Evolutionary conservation across 2,329 filamentous ascomycete genomes (phyloP).

Genomic region (Neonectria faginata): DNA sequence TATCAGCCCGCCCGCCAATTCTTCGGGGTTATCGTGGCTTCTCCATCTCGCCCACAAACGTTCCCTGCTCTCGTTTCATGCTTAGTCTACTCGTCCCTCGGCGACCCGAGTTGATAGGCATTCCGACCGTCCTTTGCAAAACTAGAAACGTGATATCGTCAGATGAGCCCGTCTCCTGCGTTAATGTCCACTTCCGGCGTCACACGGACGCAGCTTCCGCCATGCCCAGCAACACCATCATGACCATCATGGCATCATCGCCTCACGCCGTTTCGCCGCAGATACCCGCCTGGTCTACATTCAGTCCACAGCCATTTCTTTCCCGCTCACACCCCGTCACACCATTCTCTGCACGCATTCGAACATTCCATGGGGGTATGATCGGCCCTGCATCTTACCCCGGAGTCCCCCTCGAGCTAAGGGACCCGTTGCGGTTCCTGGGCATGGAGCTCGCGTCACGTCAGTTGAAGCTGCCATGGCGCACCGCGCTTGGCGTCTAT

Average conservation of each 20-base stretch:
- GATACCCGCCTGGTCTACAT: constrained; percentile 7
- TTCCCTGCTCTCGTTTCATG: not conserved
- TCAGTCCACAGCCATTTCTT: not conserved
- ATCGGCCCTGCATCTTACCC: constrained; percentile 29
- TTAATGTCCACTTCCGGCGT: constrained; percentile 5
- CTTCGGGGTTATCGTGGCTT: constrained; percentile 1
- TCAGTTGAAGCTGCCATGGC: constrained; percentile 23
- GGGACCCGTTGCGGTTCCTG: constrained; percentile 2
- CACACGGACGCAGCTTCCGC: constrained; percentile 12
- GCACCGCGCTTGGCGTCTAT: constrained; percentile 19
- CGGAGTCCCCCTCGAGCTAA: constrained; percentile 7
- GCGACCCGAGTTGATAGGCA: constrained; percentile 7
- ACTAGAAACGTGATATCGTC: constrained; percentile 15
- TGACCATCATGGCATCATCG: constrained; percentile 26
- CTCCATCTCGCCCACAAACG: not conserved
- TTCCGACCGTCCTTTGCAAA: not conserved
- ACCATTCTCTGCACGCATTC: constrained; percentile 32
- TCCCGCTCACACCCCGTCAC: constrained; percentile 24
- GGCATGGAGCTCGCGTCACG: constrained; percentile 22
- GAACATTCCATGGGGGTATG: constrained; percentile 29
- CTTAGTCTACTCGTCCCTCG: constrained; percentile 1
- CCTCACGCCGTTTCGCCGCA: constrained; percentile 10
- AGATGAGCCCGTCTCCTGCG: constrained; percentile 13
- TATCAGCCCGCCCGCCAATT: not conserved
- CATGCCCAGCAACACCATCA: not conserved